Evolutionary conservation across 495 filamentous ascomycete genomes (phyloP).

Genomic region (Cairneyella variabilis): DNA sequence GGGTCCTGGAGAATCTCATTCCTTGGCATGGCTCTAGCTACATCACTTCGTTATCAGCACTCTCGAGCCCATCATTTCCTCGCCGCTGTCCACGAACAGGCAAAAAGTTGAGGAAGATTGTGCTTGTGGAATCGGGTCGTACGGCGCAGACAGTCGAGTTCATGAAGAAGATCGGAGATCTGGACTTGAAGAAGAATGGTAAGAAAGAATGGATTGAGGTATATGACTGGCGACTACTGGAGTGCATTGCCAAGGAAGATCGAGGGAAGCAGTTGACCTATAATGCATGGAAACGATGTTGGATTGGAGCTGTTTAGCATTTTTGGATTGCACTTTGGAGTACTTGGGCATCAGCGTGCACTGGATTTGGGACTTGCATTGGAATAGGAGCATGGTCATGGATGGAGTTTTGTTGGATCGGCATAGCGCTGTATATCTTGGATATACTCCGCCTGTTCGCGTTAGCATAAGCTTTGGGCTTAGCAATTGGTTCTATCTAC

Average conservation of each 20-base stretch:
- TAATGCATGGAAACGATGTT: constrained; percentile 18
- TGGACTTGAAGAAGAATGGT: constrained; percentile 31
- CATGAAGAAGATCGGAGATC: constrained; percentile 31
- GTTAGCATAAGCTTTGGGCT: too few relatives aligned
- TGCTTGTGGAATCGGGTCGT: constrained; percentile 41
- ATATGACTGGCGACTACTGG: constrained; percentile 48
- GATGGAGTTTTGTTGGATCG: too few relatives aligned
- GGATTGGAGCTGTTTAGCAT: constrained; percentile 16
- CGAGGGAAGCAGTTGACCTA: constrained; percentile 12
- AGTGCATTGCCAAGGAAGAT: constrained; percentile 38
- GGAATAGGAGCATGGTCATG: too few relatives aligned
- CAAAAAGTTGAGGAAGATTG: constrained; percentile 32
- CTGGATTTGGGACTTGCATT: too few relatives aligned
- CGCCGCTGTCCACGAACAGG: constrained; percentile 7
- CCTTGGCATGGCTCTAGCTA: constrained; percentile 33
- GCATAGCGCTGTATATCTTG: too few relatives aligned
- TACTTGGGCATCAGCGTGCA: too few relatives aligned
- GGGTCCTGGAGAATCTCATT: constrained; percentile 41
- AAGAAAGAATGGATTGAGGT: constrained; percentile 37
- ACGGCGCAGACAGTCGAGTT: constrained; percentile 36
- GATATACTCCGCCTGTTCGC: too few relatives aligned
- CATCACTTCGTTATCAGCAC: constrained; percentile 17
- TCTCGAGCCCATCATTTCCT: constrained; percentile 5
- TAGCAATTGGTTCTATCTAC: too few relatives aligned
- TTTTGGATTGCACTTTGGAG: too few relatives aligned